These are phyloP conservation scores for Allodekkera sacchari DNA, from an alignment of 805 yeast genomes.

Conservation along the genomic window DNA sequence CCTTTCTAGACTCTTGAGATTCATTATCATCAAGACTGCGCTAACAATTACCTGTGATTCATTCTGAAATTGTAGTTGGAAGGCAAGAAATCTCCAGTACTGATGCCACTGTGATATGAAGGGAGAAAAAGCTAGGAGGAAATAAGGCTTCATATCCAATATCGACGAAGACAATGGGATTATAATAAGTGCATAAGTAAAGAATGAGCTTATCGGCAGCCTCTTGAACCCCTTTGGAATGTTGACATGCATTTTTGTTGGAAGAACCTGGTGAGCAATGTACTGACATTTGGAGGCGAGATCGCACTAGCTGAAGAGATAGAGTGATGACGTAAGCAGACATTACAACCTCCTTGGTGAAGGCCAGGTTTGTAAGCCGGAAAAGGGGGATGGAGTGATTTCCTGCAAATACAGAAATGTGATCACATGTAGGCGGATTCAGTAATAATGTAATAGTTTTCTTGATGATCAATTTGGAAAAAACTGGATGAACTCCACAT, in stretches of 20 bases:
- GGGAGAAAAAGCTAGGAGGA: conserved; percentile 41
- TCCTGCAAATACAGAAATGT: no score
- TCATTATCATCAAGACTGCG: conserved; percentile 37
- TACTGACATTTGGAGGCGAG: no score
- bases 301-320: neutral
- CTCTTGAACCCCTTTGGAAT: conserved; percentile 24
- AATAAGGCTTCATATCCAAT: conserved; percentile 34
- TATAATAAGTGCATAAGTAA: conserved; percentile 28
- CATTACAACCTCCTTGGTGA: no score
- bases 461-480: no score
- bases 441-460: no score
- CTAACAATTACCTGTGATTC: conserved; percentile 48
- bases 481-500: no score
- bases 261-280: no score
- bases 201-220: conserved; percentile 32
- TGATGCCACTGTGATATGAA: conserved; percentile 46
- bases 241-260: conserved; percentile 16
- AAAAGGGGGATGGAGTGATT: no score
- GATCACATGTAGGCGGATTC: no score
- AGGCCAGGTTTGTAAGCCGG: no score
- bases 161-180: conserved; percentile 35
- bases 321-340: no score
- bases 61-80: conserved; percentile 46
- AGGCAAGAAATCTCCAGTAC: conserved; percentile 44
- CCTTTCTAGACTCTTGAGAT: conserved; percentile 49